Percentiles rank a stretch among this genome's conserved stretches.
These are phyloP conservation scores for Acanthamoeba castellanii DNA, from an alignment of 208 protist species.

Conservation along the genomic window DNA sequence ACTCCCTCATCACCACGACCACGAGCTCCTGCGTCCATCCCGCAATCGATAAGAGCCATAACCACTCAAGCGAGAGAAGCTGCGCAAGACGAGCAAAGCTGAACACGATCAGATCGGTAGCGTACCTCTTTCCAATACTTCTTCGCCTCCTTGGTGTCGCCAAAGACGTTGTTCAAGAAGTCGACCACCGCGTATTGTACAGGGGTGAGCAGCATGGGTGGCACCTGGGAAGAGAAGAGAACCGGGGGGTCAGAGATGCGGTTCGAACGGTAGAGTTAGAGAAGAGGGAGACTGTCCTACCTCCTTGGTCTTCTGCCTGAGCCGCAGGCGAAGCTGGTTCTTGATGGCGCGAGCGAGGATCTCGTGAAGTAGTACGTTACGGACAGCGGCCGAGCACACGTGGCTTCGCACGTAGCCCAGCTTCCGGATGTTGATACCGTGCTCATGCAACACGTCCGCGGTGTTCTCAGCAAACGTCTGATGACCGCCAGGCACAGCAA, in stretches of 20 bases:
- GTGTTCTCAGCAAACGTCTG: slow-evolving; percentile 16
- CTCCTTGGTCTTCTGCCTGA: slow-evolving; percentile 71
- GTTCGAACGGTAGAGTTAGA: not conserved
- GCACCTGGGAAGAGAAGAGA: not conserved
- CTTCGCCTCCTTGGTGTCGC: slow-evolving; percentile 54
- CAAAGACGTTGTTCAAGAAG: slow-evolving; percentile 74
- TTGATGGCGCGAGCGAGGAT: slow-evolving; percentile 69
- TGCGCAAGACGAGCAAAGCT: not conserved
- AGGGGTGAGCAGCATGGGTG: slow-evolving; percentile 74
- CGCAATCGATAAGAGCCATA: not conserved
- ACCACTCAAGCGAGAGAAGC: not conserved
- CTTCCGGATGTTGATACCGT: slow-evolving; percentile 67
- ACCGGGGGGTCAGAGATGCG: not conserved
- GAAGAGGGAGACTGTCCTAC: not conserved
- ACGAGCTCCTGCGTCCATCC: slow-evolving; percentile 41
- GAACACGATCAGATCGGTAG: no score
- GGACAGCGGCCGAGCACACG: slow-evolving; percentile 19
- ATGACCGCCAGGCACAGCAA: not conserved
- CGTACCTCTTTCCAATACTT: slow-evolving; percentile 70
- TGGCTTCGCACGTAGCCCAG: slow-evolving; percentile 60
- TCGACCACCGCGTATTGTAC: slow-evolving; percentile 72
- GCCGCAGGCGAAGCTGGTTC: slow-evolving; percentile 48
- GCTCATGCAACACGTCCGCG: slow-evolving; percentile 46
- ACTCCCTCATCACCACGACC: slow-evolving; percentile 8
- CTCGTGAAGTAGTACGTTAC: slow-evolving; percentile 58